A percentile compares a stretch with the other conserved stretches of the same genome.
Conservation (phyloP, 345 rosid genomes). For the Eucalyptus camaldulensis region DNA sequence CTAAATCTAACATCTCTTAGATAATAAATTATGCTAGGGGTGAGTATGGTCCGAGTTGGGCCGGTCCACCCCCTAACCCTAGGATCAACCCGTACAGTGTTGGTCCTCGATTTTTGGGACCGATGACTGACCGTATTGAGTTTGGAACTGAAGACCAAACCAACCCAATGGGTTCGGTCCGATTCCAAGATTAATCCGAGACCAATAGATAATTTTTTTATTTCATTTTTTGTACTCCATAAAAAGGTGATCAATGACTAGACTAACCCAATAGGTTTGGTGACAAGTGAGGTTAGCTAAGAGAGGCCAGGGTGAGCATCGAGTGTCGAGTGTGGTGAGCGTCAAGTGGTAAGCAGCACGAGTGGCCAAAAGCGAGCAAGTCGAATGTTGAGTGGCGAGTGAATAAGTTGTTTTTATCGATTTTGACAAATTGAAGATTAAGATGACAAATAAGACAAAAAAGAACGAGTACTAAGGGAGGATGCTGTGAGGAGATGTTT, state of each 20-base stretch:
- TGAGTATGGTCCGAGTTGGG: fast-evolving
- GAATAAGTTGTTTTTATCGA: too few relatives aligned
- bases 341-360: too few relatives aligned
- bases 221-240: too few relatives aligned
- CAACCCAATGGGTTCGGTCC: fast-evolving
- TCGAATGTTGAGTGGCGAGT: fast-evolving
- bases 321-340: fast-evolving
- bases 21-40: too few relatives aligned
- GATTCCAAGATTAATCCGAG: fast-evolving
- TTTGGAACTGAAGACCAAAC: fast-evolving
- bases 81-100: fast-evolving
- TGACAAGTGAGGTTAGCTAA: fast-evolving
- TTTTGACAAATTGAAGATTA: too few relatives aligned
- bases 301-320: fast-evolving
- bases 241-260: fast-evolving
- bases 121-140: fast-evolving
- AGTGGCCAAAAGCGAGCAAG: too few relatives aligned
- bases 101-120: too few relatives aligned
- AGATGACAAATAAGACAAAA: too few relatives aligned
- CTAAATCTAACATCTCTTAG: too few relatives aligned
- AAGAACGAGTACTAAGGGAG: too few relatives aligned
- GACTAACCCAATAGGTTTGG: fast-evolving
- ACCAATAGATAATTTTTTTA: too few relatives aligned
- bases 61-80: fast-evolving
- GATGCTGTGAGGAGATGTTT: too few relatives aligned